These are phyloP conservation scores for Pisolithus orientalis DNA, from an alignment of 768 basidiomycete species.

Conservation along the genomic window DNA sequence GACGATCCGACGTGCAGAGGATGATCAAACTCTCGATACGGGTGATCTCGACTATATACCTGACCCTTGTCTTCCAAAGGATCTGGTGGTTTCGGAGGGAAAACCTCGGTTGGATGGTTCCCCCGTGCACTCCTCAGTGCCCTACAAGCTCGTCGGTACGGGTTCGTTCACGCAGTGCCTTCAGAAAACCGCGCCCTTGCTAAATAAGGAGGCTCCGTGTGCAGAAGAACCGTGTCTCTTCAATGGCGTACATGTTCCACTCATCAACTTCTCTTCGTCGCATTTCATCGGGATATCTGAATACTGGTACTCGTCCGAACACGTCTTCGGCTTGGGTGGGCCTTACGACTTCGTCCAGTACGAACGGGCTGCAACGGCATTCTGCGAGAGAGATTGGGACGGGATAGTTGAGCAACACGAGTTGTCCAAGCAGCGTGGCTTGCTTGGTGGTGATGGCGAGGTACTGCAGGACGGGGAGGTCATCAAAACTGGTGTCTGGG, in stretches of 20 bases:
- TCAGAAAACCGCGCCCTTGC: slow-evolving; percentile 59
- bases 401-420: slow-evolving; percentile 66
- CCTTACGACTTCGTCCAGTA: slow-evolving; percentile 96
- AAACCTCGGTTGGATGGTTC: slow-evolving; percentile 39
- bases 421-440: slow-evolving; percentile 39
- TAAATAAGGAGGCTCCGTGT: slow-evolving; percentile 84
- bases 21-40: slow-evolving; percentile 15
- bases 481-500: slow-evolving; percentile 65
- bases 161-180: slow-evolving; percentile 90
- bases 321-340: slow-evolving; percentile 91
- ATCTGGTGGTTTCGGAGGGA: slow-evolving; percentile 55
- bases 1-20: slow-evolving; percentile 53
- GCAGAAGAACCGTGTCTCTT: slow-evolving; percentile 83
- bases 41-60: slow-evolving; percentile 37
- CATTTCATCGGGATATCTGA: slow-evolving; percentile 97
- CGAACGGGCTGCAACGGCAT: slow-evolving; percentile 84
- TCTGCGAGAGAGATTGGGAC: slow-evolving; percentile 77
- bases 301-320: slow-evolving; percentile 99
- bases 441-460: slow-evolving; percentile 59
- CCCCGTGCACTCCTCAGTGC: slow-evolving; percentile 38
- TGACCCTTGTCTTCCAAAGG: slow-evolving; percentile 89
- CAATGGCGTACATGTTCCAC: slow-evolving; percentile 89
- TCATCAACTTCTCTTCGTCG: slow-evolving; percentile 88
- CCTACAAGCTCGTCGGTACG: slow-evolving; percentile 71
- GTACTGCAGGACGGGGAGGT: slow-evolving; percentile 53